phyloP scores from a whole-genome alignment of 345 rosid genomes.

The Toxicodendron radicans region DNA sequence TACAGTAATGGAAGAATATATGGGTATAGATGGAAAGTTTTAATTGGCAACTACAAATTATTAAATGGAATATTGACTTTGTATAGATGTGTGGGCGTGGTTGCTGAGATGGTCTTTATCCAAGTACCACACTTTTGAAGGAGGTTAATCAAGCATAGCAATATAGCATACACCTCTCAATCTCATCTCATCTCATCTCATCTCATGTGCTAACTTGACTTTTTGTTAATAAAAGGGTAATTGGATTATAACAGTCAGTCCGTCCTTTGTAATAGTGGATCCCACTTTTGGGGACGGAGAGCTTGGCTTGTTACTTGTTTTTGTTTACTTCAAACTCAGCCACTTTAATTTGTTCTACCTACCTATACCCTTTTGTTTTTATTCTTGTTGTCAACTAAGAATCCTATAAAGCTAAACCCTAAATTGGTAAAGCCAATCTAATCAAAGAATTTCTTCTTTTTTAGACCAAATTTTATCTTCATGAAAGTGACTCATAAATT shows the following conservation, averaged over 20 bases:
- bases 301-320: conserved; percentile 13
- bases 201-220: conserved; percentile 27
- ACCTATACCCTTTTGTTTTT: not conserved
- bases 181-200: too few relatives aligned
- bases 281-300: not conserved
- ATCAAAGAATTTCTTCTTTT: not conserved
- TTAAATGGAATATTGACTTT: conserved; percentile 20
- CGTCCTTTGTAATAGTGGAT: not conserved
- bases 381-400: conserved; percentile 5
- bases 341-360: not conserved
- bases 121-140: conserved; percentile 17
- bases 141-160: conserved; percentile 5
- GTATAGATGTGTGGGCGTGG: not conserved
- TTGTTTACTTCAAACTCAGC: conserved; percentile 9
- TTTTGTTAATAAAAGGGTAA: not conserved
- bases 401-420: conserved; percentile 25
- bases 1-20: too few relatives aligned
- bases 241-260: too few relatives aligned
- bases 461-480: not conserved
- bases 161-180: not conserved
- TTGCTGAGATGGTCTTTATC: conserved; percentile 15
- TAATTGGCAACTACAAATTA: too few relatives aligned
- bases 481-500: not conserved
- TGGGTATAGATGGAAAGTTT: too few relatives aligned
- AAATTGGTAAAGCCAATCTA: not conserved